Evolutionary conservation across 768 basidiomycete species (phyloP), one percentile per base, ranked within the genome.

Genomic region (Suillus ampliporus): DNA sequence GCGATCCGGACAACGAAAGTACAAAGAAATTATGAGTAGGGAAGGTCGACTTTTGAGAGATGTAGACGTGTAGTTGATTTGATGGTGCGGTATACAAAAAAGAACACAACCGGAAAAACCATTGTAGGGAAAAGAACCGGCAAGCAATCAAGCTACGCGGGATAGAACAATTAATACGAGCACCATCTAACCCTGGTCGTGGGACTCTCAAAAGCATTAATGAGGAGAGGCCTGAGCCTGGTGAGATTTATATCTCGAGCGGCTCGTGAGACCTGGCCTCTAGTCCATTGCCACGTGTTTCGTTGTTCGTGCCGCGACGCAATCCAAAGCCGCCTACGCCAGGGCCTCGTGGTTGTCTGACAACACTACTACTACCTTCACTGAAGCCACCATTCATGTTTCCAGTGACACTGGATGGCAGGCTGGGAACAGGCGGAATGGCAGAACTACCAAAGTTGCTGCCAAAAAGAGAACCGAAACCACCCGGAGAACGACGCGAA

Each of bases 181-280:
- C 65, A 59, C 61, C 54, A 63, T 61, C 53, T 64, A 70, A 66
- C 31, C 41, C 14, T 28, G 44, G 26, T 13, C 31, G 65, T 68
- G 64, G 63, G 66, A 67, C 64, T 66, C 66, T 61, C 54, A 64
- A 65, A 56, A 28, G 19, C 35, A 17, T 37, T 5, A 26, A 46
- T 40, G 46, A 59, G 48, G 35, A 41, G 26, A 46, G 43, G 52
- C 54, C 38, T 19, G 9, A 9, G 15, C 35, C n/a, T 41, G 43
- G 50, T 26, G 34, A 43, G 47, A 54, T 77, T 68, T 81, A 93
- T 83, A 94, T 88, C 76, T 94, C 93, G 79, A 94, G 76, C 44
- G 91, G 91, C 81, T 95, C 91, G 79, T 93, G 90, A 65, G 91
- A 91, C 77, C 89, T 86, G 69, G 91, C 86, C 74, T 95, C 93